Percentiles rank a stretch among this genome's conserved stretches.
phyloP scores from a whole-genome alignment of 352 stramenopile species.

The Phytophthora pini region DNA sequence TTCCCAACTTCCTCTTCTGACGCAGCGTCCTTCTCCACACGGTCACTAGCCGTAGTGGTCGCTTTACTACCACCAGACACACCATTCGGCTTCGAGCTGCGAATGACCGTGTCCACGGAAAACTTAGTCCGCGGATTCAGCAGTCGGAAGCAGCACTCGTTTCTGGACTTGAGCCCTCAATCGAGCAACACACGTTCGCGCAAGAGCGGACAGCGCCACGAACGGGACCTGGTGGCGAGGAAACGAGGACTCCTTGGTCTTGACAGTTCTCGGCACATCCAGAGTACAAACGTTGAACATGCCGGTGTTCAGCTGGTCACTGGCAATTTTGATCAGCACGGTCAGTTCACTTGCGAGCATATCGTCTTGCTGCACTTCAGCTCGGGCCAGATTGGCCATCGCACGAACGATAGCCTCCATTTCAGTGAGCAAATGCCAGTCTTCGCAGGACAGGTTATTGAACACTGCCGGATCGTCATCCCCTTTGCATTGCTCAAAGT shows the following conservation, averaged over 20 bases:
- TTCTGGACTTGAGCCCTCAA: neutral
- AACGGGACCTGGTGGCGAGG: neutral
- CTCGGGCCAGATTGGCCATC: slow-evolving; percentile 1
- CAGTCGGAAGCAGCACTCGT: too few species aligned
- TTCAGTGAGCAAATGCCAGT: slow-evolving; percentile 4
- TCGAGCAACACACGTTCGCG: neutral
- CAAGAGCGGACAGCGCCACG: neutral
- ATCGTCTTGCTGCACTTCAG: slow-evolving; percentile 14
- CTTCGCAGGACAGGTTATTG: neutral
- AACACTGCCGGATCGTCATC: slow-evolving; percentile 8
- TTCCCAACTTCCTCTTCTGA: too few species aligned
- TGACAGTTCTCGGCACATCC: neutral
- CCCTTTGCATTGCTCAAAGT: slow-evolving; percentile 8
- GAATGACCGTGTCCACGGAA: too few species aligned
- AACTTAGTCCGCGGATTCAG: neutral
- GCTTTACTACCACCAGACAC: too few species aligned
- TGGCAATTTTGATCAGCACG: slow-evolving; percentile 4
- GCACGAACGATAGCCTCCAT: slow-evolving; percentile 9
- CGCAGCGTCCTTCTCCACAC: too few species aligned
- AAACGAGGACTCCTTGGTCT: neutral
- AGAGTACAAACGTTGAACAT: neutral
- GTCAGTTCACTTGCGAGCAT: slow-evolving; percentile 14
- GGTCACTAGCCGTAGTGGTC: too few species aligned
- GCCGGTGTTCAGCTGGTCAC: neutral
- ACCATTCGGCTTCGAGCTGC: too few species aligned